Conservation (phyloP, 73 alveolate genomes). For the Stentor coeruleus region DNA sequence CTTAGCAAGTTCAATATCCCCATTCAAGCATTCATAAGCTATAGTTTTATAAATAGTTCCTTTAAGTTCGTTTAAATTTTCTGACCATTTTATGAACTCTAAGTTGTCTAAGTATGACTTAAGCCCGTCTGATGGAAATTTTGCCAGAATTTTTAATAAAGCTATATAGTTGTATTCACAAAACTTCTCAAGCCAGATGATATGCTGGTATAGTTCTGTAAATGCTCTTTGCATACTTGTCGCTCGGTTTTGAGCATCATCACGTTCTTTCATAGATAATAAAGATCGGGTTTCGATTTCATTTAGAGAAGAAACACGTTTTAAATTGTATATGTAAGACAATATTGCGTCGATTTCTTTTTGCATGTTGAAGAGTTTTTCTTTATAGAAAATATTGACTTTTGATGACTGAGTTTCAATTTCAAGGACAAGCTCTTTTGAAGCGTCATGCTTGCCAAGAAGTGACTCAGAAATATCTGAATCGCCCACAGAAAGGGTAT, state of each 20-base stretch:
- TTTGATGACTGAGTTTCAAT: background rate
- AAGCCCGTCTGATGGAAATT: background rate
- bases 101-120: background rate
- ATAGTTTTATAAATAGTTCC: background rate
- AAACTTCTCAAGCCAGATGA: background rate
- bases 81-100: background rate
- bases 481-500: background rate
- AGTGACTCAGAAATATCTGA: background rate
- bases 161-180: slow-evolving; percentile 10
- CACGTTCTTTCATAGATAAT: background rate
- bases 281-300: background rate
- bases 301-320: slow-evolving; percentile 5
- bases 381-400: background rate
- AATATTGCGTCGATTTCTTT: background rate
- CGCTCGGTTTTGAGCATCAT: background rate
- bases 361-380: background rate
- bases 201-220: background rate
- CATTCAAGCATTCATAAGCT: background rate
- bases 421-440: background rate
- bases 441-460: background rate
- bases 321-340: background rate
- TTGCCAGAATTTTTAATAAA: background rate
- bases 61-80: background rate
- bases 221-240: slow-evolving; percentile 7
- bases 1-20: background rate